Evolutionary conservation across 345 rosid genomes (phyloP).

Genomic region (Jatropha curcas): DNA sequence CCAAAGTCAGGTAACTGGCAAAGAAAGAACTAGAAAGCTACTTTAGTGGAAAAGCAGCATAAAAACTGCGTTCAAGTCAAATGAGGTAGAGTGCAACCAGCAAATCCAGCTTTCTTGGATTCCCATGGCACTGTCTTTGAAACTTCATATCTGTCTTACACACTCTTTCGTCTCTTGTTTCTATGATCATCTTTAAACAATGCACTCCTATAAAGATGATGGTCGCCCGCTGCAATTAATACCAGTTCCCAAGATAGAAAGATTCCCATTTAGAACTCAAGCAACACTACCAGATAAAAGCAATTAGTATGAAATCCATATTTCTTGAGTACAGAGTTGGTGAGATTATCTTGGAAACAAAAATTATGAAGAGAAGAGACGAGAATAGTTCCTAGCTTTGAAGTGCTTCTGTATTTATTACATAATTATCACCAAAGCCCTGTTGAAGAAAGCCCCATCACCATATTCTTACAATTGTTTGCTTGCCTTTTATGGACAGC

Average conservation of each 20-base stretch:
- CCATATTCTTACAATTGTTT: background rate
- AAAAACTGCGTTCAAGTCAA: background rate
- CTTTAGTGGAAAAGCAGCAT: background rate
- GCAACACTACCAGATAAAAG: background rate
- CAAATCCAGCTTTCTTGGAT: background rate
- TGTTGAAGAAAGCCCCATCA: background rate
- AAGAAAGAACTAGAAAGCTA: background rate
- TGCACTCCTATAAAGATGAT: background rate
- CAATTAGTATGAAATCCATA: too few species aligned
- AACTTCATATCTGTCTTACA: background rate
- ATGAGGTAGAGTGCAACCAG: background rate
- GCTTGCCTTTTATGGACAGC: background rate
- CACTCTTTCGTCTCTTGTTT: background rate
- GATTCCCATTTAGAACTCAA: background rate
- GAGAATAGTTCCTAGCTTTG: background rate
- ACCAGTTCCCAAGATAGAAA: slow-evolving; percentile 2
- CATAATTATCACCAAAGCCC: slow-evolving; percentile 12
- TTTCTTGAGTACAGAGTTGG: too few species aligned
- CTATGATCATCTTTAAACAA: background rate
- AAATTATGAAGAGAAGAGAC: background rate
- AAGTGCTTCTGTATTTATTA: slow-evolving; percentile 10
- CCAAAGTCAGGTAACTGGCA: background rate
- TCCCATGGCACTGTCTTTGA: background rate
- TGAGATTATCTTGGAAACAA: slow-evolving; percentile 5
- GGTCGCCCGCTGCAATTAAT: background rate